These are phyloP conservation scores for Cladosporium velox DNA, from an alignment of 2,329 filamentous ascomycete genomes.

Conservation along the genomic window DNA sequence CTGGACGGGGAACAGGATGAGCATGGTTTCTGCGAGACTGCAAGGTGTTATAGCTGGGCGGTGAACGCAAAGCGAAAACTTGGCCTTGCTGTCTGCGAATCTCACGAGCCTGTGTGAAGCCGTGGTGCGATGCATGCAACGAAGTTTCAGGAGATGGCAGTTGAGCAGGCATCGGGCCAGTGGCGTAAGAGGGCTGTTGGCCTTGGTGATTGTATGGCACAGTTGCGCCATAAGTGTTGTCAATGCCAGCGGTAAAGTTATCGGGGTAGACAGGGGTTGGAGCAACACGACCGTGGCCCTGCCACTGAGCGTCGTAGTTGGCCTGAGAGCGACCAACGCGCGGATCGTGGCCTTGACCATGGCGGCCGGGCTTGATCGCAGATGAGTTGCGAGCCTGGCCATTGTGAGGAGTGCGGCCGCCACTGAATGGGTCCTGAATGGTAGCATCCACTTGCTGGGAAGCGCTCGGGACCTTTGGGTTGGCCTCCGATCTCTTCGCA, in stretches of 20 bases:
- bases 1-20: neutral
- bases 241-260: neutral
- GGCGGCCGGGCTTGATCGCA: neutral
- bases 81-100: neutral
- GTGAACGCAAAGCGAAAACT: neutral
- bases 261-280: neutral
- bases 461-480: neutral
- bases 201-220: neutral
- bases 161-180: neutral
- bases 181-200: neutral
- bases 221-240: neutral
- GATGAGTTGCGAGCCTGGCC: neutral
- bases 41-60: neutral
- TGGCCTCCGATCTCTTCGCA: neutral
- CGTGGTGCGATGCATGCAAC: neutral
- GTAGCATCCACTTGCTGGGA: neutral
- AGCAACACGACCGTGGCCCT: neutral
- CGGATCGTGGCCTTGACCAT: neutral
- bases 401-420: neutral
- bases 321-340: neutral
- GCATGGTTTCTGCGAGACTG: neutral
- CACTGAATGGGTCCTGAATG: neutral
- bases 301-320: constrained; percentile 1
- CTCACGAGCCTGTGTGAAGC: neutral
- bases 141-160: constrained; percentile 11